Percentiles rank a stretch among this genome's conserved stretches.
phyloP scores from a whole-genome alignment of 169 alveolate species.

The Eimeria necatrix region DNA sequence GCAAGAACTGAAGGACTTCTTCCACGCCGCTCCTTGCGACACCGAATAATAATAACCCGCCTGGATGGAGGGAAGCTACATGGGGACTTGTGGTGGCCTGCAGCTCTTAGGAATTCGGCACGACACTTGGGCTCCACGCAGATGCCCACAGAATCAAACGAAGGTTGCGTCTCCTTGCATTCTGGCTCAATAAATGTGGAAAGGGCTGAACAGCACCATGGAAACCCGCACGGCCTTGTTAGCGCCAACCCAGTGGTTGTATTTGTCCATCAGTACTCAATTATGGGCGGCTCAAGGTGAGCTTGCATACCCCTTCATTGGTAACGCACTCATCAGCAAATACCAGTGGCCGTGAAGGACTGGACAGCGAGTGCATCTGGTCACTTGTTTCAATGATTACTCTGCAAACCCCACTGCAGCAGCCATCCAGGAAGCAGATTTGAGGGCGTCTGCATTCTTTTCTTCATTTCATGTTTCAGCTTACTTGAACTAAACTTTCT shows the following conservation, averaged over 20 bases:
- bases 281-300: constrained; percentile 67
- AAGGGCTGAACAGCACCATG: background rate
- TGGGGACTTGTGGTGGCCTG: constrained; percentile 48
- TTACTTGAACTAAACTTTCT: too few species aligned
- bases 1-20: background rate
- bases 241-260: constrained; percentile 69
- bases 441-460: too few species aligned
- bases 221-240: background rate
- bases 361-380: background rate
- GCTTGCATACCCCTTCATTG: background rate
- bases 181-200: background rate
- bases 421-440: too few species aligned
- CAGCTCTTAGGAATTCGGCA: background rate
- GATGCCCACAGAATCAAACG: background rate
- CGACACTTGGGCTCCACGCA: background rate
- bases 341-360: too few species aligned
- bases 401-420: background rate
- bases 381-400: background rate
- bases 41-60: background rate
- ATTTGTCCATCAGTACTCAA: constrained; percentile 66
- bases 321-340: background rate
- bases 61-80: constrained; percentile 49
- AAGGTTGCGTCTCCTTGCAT: too few species aligned
- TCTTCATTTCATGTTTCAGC: too few species aligned
- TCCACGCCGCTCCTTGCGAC: background rate